These are phyloP conservation scores for Aspergillus melleus DNA, from an alignment of 2,329 filamentous ascomycete species.

Conservation along the genomic window DNA sequence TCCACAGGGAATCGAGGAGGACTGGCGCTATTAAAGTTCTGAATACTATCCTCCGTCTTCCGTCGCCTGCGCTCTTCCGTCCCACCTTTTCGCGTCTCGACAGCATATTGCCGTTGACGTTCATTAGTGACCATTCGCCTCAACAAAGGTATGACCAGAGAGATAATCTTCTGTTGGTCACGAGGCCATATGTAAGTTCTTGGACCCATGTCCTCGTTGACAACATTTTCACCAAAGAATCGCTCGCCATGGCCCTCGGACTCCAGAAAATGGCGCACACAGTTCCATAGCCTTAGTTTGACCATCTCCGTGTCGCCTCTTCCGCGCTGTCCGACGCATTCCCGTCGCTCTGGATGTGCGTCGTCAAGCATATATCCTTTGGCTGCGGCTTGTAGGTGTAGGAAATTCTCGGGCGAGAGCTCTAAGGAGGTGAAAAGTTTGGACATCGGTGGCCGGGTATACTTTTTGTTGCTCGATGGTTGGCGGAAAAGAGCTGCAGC, in stretches of 20 bases:
- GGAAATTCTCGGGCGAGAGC: slow-evolving; percentile 56
- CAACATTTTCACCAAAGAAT: slow-evolving; percentile 52
- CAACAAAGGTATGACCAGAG: slow-evolving; percentile 58
- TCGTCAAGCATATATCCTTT: slow-evolving; percentile 60
- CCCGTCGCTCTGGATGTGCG: slow-evolving; percentile 54
- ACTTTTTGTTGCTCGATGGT: slow-evolving; percentile 53
- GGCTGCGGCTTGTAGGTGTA: slow-evolving; percentile 56
- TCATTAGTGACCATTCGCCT: slow-evolving; percentile 62
- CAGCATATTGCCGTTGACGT: slow-evolving; percentile 58
- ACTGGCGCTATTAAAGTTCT: slow-evolving; percentile 25
- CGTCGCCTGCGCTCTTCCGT: slow-evolving; percentile 38
- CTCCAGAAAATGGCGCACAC: slow-evolving; percentile 55
- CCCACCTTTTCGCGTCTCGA: slow-evolving; percentile 54
- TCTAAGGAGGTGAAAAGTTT: slow-evolving; percentile 59
- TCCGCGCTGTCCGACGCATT: slow-evolving; percentile 58
- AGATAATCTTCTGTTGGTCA: slow-evolving; percentile 57
- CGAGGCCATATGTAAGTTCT: slow-evolving; percentile 54
- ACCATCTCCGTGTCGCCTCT: slow-evolving; percentile 58
- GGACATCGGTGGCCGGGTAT: slow-evolving; percentile 59
- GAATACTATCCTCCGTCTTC: slow-evolving; percentile 36
- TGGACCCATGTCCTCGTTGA: slow-evolving; percentile 39
- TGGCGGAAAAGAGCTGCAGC: slow-evolving; percentile 55
- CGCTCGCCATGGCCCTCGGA: slow-evolving; percentile 52
- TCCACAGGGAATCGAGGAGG: slow-evolving; percentile 26
- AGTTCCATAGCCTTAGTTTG: slow-evolving; percentile 57